These are phyloP conservation scores for Didymella segeticola DNA, from an alignment of 2,329 filamentous ascomycete species.

Conservation along the genomic window DNA sequence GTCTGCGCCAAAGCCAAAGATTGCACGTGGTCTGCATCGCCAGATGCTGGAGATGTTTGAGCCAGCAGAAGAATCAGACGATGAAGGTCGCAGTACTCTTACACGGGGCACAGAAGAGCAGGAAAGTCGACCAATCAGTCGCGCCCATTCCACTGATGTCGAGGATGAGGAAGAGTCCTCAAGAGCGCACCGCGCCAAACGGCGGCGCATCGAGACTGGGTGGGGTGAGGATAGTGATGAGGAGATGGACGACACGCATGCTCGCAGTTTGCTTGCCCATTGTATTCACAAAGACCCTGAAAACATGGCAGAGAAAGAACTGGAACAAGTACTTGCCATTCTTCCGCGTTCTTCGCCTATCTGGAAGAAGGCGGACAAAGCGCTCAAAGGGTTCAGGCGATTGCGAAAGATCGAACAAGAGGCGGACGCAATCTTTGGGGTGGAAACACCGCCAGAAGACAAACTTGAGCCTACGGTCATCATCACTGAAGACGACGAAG, in stretches of 20 bases:
- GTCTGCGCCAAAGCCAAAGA: constrained; percentile 62
- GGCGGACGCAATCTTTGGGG: constrained; percentile 72
- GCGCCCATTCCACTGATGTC: constrained; percentile 60
- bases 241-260: constrained; percentile 55
- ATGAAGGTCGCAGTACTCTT: constrained; percentile 73
- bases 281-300: constrained; percentile 69
- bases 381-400: constrained; percentile 60
- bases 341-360: constrained; percentile 67
- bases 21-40: constrained; percentile 79
- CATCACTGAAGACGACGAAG: constrained; percentile 54
- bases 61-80: constrained; percentile 82
- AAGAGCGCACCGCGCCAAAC: constrained; percentile 53
- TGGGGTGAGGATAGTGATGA: constrained; percentile 58
- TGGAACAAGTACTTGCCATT: constrained; percentile 63
- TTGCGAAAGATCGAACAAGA: constrained; percentile 83
- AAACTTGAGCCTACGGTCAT: constrained; percentile 46
- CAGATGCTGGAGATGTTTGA: constrained; percentile 75
- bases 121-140: constrained; percentile 81
- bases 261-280: constrained; percentile 56
- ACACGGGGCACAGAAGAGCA: constrained; percentile 83
- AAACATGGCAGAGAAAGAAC: constrained; percentile 69
- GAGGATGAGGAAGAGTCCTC: constrained; percentile 58
- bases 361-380: constrained; percentile 74
- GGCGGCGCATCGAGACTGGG: constrained; percentile 53
- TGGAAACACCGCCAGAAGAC: constrained; percentile 56